Evolutionary conservation across 1,139 yeast genomes (phyloP).

Genomic region (Sugiyamaella novakii): DNA sequence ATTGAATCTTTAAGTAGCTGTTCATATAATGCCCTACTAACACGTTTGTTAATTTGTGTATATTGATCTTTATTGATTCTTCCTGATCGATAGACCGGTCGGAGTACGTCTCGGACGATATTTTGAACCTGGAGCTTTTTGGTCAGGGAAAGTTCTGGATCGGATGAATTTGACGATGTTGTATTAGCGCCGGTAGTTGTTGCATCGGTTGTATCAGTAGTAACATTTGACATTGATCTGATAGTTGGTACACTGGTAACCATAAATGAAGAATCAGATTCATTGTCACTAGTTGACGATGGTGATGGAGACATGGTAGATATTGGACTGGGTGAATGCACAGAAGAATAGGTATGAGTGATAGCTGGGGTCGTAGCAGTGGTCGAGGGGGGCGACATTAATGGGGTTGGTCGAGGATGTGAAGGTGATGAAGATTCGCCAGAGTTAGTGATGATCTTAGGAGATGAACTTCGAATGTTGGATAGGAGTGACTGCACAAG

Average conservation of each 20-base stretch:
- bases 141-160: slow-evolving; percentile 42
- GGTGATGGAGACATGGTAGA: slow-evolving; percentile 18
- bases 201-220: neutral
- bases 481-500: slow-evolving; percentile 32
- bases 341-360: neutral
- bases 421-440: slow-evolving; percentile 2
- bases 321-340: slow-evolving; percentile 16
- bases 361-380: slow-evolving; percentile 1
- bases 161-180: slow-evolving; percentile 21
- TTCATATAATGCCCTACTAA: slow-evolving; percentile 47
- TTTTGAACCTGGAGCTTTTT: slow-evolving; percentile 56
- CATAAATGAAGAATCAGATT: slow-evolving; percentile 12
- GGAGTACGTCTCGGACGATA: slow-evolving; percentile 53
- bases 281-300: slow-evolving; percentile 12
- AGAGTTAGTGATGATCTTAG: slow-evolving; percentile 6
- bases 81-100: slow-evolving; percentile 51
- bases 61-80: slow-evolving; percentile 48
- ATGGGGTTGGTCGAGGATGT: slow-evolving; percentile 1
- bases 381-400: slow-evolving; percentile 15
- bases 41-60: slow-evolving; percentile 50
- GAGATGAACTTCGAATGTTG: slow-evolving; percentile 30
- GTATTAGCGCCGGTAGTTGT: neutral
- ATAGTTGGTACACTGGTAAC: neutral
- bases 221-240: neutral
- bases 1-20: slow-evolving; percentile 7